Evolutionary conservation across 1,284 basidiomycete species (phyloP), one percentile per base, ranked within the genome.

Genomic region (Vanrija sp.): DNA sequence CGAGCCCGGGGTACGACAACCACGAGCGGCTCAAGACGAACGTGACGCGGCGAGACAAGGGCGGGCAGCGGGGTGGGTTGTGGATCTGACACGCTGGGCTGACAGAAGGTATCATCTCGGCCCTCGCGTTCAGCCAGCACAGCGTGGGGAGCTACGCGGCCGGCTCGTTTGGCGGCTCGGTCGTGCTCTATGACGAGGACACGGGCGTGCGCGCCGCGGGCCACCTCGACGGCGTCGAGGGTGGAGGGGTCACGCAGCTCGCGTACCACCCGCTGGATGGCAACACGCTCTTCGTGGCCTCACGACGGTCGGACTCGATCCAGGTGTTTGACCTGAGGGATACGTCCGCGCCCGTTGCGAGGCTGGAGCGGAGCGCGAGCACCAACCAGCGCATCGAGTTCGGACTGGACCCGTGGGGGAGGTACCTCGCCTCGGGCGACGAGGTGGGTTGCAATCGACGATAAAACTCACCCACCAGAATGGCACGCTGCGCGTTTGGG

Each of bases 341-440:
- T 60, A 77, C 82, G 1, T 78, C 79, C 19, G 56, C 59, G 61
- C 57, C 63, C 9, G 48, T 72, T 35, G 51, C 52, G 18, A 45
- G 42, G 20, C 37, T 67, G 7, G 23, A 50, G n/a, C 56, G 75
- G 43, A 41, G 51, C n/a, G 70, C 69, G 14, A 59, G 65, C 45
- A 87, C 87, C 18, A 93, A 94, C 67, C 91, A 94, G 72, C 84
- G 83, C 57, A 75, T 86, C 18, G 72, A 77, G 23, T 94, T 95
- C 66, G 88, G 89, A 61, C 69, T 94, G 0, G 89, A 95, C 66
- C 65, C 81, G 15, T 78, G 80, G 47, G 91, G 91, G 1, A 79
- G 77, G 41, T 86, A 83, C 78, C 65, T 95, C 22, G 80, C 80
- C 24, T 76, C 82, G 1, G 92, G 91, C 1, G 84, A 85, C 67